These are phyloP conservation scores for Xylariaceae sp. DNA, from an alignment of 2,329 filamentous ascomycete genomes.

Conservation along the genomic window DNA sequence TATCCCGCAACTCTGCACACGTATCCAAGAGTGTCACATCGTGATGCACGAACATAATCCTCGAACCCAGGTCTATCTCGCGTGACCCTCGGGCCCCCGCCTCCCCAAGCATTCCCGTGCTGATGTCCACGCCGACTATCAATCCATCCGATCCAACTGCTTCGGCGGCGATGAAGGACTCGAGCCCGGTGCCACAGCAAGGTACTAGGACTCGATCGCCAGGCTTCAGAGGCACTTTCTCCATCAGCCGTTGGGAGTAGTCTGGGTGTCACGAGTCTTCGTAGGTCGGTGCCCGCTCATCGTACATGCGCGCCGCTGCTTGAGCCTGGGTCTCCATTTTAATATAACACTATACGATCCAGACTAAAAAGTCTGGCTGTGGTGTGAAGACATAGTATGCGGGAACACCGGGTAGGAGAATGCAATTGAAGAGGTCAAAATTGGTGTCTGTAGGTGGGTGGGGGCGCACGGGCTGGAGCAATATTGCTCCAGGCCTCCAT, in stretches of 20 bases:
- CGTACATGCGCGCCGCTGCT: conserved; percentile 5
- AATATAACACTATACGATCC: no score
- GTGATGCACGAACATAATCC: neutral
- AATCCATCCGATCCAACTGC: neutral
- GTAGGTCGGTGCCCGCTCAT: neutral
- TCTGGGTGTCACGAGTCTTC: conserved; percentile 9
- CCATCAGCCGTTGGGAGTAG: neutral
- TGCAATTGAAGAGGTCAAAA: no score
- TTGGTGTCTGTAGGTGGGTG: no score
- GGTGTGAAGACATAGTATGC: no score
- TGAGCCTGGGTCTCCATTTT: conserved; percentile 3
- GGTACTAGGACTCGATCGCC: neutral
- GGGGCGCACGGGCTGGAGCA: no score
- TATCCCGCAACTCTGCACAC: neutral
- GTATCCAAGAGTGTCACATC: neutral
- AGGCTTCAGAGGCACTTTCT: neutral
- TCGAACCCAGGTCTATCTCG: neutral
- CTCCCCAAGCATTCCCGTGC: neutral
- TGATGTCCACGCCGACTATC: conserved; percentile 3
- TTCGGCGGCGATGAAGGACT: neutral
- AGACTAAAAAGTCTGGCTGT: no score
- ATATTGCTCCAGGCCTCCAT: no score
- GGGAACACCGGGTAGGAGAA: no score
- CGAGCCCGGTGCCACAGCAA: conserved; percentile 1
- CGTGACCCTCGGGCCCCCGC: neutral